phyloP scores from a whole-genome alignment of 306 rosid species.

The Acacia crassicarpa region DNA sequence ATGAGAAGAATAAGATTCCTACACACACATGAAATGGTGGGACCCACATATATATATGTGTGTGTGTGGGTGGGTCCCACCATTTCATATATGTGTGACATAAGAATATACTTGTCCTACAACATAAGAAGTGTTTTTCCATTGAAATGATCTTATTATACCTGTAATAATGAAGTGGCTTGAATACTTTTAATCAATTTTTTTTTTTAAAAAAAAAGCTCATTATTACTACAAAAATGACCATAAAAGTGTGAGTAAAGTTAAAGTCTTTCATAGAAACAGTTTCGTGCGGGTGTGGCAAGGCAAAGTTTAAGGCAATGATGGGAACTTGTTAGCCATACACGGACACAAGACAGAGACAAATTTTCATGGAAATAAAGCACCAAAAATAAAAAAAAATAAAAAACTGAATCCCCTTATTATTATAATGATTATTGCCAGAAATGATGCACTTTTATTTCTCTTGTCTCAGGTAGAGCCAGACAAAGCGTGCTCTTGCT shows the following conservation, averaged over 20 bases:
- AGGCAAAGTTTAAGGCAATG: neutral
- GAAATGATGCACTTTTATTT: conserved; percentile 17
- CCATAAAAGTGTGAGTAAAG: neutral
- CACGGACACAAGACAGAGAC: neutral
- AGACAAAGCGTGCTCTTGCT: conserved; percentile 25
- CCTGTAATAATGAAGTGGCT: too few relatives aligned
- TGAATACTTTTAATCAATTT: too few relatives aligned
- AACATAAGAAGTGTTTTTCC: too few relatives aligned
- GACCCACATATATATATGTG: too few relatives aligned
- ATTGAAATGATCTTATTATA: too few relatives aligned
- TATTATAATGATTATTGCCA: neutral
- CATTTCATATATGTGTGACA: too few relatives aligned
- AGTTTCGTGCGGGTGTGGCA: neutral
- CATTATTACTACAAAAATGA: neutral
- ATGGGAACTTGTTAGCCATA: neutral
- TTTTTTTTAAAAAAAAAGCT: too few relatives aligned
- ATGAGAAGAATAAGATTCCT: too few relatives aligned
- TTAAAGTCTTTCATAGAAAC: neutral
- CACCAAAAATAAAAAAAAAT: too few relatives aligned
- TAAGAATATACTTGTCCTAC: too few relatives aligned
- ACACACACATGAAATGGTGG: too few relatives aligned
- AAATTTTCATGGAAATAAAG: neutral
- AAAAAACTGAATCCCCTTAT: neutral
- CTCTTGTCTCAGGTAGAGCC: neutral
- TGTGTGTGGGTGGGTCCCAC: too few relatives aligned